Base-by-base conservation (phyloP, 1,284 basidiomycete genomes). In the Rhodotorula sp. region DNA sequence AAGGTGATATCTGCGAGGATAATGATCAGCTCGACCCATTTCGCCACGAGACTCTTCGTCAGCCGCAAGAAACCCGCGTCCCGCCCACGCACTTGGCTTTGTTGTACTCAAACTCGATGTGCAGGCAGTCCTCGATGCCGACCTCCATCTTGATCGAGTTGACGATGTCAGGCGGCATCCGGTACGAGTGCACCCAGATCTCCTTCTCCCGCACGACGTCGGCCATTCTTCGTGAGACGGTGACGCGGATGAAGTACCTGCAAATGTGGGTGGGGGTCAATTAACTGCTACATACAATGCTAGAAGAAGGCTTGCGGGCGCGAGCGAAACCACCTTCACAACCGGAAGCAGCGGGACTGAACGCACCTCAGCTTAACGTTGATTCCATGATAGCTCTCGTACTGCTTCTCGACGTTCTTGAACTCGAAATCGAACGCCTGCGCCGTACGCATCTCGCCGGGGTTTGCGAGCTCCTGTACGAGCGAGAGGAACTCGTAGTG, bases 101-200 rank as follows among this genome's bases (percentile, higher is more conserved):
- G 85, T 99, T 98, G 83, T 99, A 98, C 82, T 99, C 95, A 77
- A 99, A 98, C 81, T 99, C 95, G 78, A 99, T 99, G 80, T 99
- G 95, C 76, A 98, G 82, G 81, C 95, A 98, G 79, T 99, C 95
- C 80, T 98, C 95, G 72, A 99, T 98, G 24, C 95, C 95, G 48
- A 99, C 96, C 81, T 99, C 95, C 96, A 99, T 99, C 85, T 96
- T 98, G 83, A 98, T 97, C 46, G 92, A 90, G 79, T 94, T 95
- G 82, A 96, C 98, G 76, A 87, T 90, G 80, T 99, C 96, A 66
- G 95, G 94, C 4, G 95, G 95, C 91, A 97, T 96, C 51, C 94
- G 89, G 83, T 91, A 99, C 17, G 92, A 95, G 80, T 99, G 95
- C 3, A 99, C 96, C 94, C 94, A 99, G 44, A 98, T 80, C 74